A percentile compares a stretch with the other conserved stretches of the same genome.
Conservation (phyloP, 805 yeast species). For the Spathaspora gorwiae region DNA sequence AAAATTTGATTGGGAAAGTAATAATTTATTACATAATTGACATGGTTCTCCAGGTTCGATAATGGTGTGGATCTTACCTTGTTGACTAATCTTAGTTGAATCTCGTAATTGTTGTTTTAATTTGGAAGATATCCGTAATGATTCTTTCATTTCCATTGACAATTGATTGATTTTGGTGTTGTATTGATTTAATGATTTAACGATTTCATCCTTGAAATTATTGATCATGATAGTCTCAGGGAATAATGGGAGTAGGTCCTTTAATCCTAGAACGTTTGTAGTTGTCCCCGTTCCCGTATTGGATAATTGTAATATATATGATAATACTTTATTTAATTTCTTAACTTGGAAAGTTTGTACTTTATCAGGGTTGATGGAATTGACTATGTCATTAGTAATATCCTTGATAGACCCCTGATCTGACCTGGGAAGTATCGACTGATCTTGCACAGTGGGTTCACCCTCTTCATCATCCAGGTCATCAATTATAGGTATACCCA, state of each 20-base stretch:
- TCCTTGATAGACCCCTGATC: background rate
- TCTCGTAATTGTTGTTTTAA: conserved; percentile 56
- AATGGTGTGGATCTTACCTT: conserved; percentile 50
- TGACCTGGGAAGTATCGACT: background rate
- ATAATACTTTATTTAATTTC: conserved; percentile 22
- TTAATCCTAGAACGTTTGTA: conserved; percentile 50
- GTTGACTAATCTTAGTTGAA: conserved; percentile 24
- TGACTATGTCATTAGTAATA: conserved; percentile 6
- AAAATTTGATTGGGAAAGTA: conserved; percentile 67
- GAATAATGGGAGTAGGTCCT: conserved; percentile 77
- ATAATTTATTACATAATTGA: conserved; percentile 59
- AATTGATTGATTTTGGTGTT: conserved; percentile 62
- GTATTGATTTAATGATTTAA: conserved; percentile 70
- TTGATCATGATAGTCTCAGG: conserved; percentile 82
- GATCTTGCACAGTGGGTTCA: background rate
- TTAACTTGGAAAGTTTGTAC: background rate
- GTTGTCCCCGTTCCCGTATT: conserved; percentile 5
- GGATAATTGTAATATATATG: conserved; percentile 29
- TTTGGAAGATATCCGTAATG: conserved; percentile 54
- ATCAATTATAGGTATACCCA: conserved; percentile 8
- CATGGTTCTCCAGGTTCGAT: conserved; percentile 86
- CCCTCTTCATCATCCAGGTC: background rate
- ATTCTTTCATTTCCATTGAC: conserved; percentile 70
- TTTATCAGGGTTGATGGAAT: conserved; percentile 9
- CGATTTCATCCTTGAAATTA: conserved; percentile 78